Conservation (phyloP, 306 rosid species). For the Quercus mongolica region DNA sequence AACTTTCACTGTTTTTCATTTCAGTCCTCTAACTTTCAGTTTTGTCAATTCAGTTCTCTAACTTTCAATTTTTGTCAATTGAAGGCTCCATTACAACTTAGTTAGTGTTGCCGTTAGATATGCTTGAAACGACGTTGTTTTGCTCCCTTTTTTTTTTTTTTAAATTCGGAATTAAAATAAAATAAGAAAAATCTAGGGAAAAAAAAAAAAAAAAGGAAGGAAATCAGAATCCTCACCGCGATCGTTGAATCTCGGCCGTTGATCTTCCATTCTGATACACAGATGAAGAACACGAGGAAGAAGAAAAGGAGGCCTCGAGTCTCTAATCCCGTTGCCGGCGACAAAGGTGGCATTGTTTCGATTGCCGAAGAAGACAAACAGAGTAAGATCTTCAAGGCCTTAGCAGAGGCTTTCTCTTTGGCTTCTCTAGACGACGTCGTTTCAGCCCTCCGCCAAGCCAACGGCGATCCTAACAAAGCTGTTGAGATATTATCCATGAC, state of each 20-base stretch:
- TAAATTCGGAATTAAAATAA: too few species aligned
- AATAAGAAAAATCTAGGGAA: too few species aligned
- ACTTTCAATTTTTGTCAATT: too few species aligned
- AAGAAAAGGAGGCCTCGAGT: constrained; percentile 44
- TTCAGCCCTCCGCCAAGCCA: constrained; percentile 25
- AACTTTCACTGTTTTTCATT: too few species aligned
- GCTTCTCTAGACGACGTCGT: constrained; percentile 45
- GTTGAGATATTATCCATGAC: constrained; percentile 35
- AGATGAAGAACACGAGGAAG: constrained; percentile 57
- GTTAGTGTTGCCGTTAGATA: too few species aligned
- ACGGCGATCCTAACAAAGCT: constrained; percentile 31
- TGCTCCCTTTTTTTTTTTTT: too few species aligned
- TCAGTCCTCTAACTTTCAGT: too few species aligned
- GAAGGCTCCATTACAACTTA: too few species aligned
- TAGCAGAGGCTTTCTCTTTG: constrained; percentile 44
- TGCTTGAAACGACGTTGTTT: background rate
- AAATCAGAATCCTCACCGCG: background rate
- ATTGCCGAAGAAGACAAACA: background rate
- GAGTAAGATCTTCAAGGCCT: constrained; percentile 15
- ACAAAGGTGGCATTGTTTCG: background rate
- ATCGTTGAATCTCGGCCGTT: background rate
- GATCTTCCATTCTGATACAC: background rate
- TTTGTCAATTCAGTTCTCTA: too few species aligned
- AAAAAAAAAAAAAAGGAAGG: too few species aligned
- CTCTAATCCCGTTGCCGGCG: constrained; percentile 13